Conservation (phyloP, 179 eudicot genomes). For the Beta corolliflora region DNA sequence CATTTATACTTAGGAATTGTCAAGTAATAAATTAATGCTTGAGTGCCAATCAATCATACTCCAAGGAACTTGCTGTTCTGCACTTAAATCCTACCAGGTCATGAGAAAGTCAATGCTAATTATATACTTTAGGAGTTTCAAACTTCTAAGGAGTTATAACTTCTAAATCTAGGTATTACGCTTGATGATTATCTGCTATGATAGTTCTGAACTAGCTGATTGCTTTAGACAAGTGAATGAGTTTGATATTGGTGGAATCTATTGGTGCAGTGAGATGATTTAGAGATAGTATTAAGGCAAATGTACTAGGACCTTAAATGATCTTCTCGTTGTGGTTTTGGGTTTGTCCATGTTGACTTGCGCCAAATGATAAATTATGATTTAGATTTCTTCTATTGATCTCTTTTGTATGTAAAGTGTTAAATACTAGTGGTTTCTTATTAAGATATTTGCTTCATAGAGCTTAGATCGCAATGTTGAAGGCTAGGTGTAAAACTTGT, state of each 20-base stretch:
- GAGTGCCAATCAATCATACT: too few species aligned
- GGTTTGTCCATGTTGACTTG: slow-evolving; percentile 1
- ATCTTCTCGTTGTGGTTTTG: background rate
- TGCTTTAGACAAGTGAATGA: too few species aligned
- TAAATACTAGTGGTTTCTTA: background rate
- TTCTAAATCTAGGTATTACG: too few species aligned
- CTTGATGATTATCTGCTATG: too few species aligned
- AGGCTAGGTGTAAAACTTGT: background rate
- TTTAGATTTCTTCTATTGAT: background rate
- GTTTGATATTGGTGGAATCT: background rate
- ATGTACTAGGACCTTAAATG: background rate
- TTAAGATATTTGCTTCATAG: background rate
- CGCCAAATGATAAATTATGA: background rate
- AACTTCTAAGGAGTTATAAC: too few species aligned
- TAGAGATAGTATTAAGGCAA: background rate
- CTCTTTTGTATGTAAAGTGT: background rate
- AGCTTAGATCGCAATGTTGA: background rate
- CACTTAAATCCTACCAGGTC: too few species aligned
- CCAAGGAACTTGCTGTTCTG: too few species aligned
- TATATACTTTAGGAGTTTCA: too few species aligned
- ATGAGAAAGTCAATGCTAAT: too few species aligned
- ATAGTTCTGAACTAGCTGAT: too few species aligned
- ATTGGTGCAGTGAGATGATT: background rate
- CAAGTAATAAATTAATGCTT: too few species aligned
- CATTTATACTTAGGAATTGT: too few species aligned